Conservation (phyloP, 192 early-diverging fungal genomes). For the Linnemannia schmuckeri region DNA sequence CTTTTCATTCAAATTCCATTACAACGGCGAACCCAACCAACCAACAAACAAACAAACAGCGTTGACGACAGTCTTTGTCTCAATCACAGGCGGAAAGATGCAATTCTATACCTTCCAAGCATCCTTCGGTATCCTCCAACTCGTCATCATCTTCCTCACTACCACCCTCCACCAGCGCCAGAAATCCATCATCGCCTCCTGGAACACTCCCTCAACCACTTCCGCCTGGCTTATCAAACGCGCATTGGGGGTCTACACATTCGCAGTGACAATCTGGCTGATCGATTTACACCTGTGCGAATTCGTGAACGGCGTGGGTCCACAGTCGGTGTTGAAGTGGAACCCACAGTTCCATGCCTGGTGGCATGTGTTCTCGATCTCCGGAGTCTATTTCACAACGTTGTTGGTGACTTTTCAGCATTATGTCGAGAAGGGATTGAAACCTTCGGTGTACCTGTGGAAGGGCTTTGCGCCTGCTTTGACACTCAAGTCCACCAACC, state of each 20-base stretch:
- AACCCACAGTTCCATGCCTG: conserved; percentile 76
- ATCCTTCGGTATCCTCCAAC: conserved; percentile 53
- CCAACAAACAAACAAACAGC: neutral
- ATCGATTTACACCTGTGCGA: conserved; percentile 55
- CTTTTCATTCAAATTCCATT: neutral
- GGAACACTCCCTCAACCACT: neutral
- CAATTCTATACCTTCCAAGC: conserved; percentile 54
- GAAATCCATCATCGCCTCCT: conserved; percentile 5
- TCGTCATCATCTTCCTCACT: conserved; percentile 32
- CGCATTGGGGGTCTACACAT: conserved; percentile 28
- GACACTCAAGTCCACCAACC: conserved; percentile 8
- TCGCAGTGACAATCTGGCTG: conserved; percentile 53
- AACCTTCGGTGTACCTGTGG: conserved; percentile 41
- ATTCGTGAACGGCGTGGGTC: conserved; percentile 49
- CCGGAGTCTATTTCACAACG: conserved; percentile 62
- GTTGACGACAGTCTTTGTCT: conserved; percentile 47
- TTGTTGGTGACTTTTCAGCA: conserved; percentile 65
- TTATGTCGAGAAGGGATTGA: conserved; percentile 33
- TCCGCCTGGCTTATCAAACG: conserved; percentile 43
- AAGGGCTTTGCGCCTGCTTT: conserved; percentile 36
- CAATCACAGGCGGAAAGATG: conserved; percentile 45
- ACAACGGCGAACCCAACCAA: neutral
- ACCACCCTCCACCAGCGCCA: conserved; percentile 30
- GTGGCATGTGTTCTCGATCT: conserved; percentile 74
- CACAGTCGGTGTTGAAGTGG: conserved; percentile 41